Percentiles rank a stretch among this genome's conserved stretches.
phyloP scores from a whole-genome alignment of 164 flowering plant genomes.

The Tetracentron sinense region DNA sequence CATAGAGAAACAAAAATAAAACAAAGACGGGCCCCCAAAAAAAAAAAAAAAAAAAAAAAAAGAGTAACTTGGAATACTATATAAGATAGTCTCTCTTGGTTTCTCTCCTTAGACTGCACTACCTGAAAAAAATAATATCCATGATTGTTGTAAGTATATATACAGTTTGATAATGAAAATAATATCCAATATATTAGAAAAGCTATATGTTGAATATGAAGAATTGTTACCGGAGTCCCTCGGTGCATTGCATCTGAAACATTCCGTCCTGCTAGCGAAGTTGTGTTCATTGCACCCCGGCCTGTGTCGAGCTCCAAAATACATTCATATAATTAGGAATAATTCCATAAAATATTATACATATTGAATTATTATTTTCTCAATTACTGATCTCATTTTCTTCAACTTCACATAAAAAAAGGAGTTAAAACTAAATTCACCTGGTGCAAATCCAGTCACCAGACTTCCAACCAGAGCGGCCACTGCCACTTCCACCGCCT shows the following conservation, averaged over 20 bases:
- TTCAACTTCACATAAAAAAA: too few species aligned
- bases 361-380: not conserved
- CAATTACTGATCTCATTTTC: not conserved
- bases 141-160: too few species aligned
- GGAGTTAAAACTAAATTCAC: constrained; percentile 21
- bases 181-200: too few species aligned
- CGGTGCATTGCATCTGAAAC: constrained; percentile 93
- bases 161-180: too few species aligned
- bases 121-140: constrained; percentile 38
- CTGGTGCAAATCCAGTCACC: constrained; percentile 98
- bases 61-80: constrained; percentile 20
- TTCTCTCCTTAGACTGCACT: constrained; percentile 23
- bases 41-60: constrained; percentile 3
- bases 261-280: constrained; percentile 97
- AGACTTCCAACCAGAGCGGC: constrained; percentile 80
- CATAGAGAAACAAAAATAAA: constrained; percentile 13
- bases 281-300: constrained; percentile 93
- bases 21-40: constrained; percentile 9
- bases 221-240: constrained; percentile 52
- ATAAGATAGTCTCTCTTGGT: constrained; percentile 18
- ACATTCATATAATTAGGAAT: not conserved
- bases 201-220: constrained; percentile 35
- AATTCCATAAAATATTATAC: too few species aligned
- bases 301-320: constrained; percentile 41
- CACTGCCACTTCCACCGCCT: too few species aligned